Base-by-base conservation (phyloP, 441 rosid species). In the Gossypium trilobum region DNA sequence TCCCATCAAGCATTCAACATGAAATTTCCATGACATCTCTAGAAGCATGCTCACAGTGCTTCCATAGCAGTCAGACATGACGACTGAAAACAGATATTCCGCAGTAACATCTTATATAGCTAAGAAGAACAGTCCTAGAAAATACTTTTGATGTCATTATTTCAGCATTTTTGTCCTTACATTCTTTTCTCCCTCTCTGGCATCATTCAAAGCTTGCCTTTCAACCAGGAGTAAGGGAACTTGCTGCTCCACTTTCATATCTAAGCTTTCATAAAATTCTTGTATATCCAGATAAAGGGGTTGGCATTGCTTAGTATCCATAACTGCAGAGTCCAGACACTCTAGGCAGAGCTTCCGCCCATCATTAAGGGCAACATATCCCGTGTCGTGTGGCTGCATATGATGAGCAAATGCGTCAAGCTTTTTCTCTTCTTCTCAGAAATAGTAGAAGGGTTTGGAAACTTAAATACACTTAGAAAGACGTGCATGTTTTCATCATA, bases 111-210 rank as follows among this genome's bases (percentile, higher is more conserved):
- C 29, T 19, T 8, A 68, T 36, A 48, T 10, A 36, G 31, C 56
- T 23, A 46, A 66, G 39, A 33, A 31, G 63, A 70, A 54, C 3
- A 23, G 29, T 48, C 56, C 27, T 22, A 70, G 33, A 69, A 19
- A 70, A 13, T 54, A 14, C 6, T 20, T 23, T 39, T 8, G 36
- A 78, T 29, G 25, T 54, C 23, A 54, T 8, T 23, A 20, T 63
- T 51, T 62, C 46, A 62, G 52, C 27, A 54, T 52, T 73, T 70
- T 42, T 70, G 25, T 31, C 48, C 87, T 82, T 81, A 89, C 93
- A 69, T 87, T 86, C 77, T 84, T 89, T 84, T 89, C 94, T 70
- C 91, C 90, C 58, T 86, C 94, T 79, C 89, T 86, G 79, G 94
- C 91, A 72, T 87, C 94, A 29, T 89, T 89, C 27, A 89, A 78